Percentiles rank a stretch among this genome's conserved stretches.
phyloP scores from a whole-genome alignment of 495 filamentous ascomycete species.

The Podospora pseudoanserina region DNA sequence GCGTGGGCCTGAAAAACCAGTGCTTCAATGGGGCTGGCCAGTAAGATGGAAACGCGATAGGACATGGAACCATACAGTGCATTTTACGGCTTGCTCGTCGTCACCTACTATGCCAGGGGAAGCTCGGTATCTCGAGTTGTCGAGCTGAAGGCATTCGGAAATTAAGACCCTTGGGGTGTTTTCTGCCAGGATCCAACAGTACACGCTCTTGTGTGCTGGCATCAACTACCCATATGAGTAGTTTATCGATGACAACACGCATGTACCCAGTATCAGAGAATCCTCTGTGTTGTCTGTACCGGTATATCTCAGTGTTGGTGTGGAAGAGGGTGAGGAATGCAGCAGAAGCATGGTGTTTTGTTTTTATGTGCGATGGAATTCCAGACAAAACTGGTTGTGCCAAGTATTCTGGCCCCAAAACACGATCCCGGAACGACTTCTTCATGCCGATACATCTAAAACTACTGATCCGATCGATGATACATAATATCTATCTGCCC shows the following conservation, averaged over 20 bases:
- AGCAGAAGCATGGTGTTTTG: not conserved
- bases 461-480: not conserved
- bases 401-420: not conserved
- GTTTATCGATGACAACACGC: not conserved
- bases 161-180: not conserved
- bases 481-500: not conserved
- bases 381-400: not conserved
- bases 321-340: not conserved
- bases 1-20: not conserved
- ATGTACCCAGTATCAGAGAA: not conserved
- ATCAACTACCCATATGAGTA: not conserved
- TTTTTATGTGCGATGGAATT: not conserved
- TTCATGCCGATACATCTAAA: not conserved
- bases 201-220: not conserved
- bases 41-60: not conserved
- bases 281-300: not conserved
- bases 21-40: not conserved
- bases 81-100: not conserved
- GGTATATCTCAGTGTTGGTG: not conserved
- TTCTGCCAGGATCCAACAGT: not conserved
- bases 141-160: not conserved
- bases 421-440: not conserved
- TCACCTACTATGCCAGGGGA: not conserved
- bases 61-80: not conserved
- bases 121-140: not conserved